These are phyloP conservation scores for Blastocystis sp. DNA, from an alignment of 352 stramenopile species.

Conservation along the genomic window DNA sequence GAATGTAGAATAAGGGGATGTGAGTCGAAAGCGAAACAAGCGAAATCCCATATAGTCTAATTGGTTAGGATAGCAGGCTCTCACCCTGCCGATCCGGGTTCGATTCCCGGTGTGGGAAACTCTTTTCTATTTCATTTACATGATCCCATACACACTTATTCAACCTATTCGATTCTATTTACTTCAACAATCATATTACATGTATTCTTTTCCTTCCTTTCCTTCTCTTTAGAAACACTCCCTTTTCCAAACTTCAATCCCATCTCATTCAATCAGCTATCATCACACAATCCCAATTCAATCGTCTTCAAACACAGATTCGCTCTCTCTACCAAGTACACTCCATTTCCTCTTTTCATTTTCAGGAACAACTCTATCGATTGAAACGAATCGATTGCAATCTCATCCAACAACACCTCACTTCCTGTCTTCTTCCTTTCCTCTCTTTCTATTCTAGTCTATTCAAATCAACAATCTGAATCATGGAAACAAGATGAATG, in stretches of 20 bases:
- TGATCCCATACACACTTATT: neutral
- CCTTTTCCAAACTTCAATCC: neutral
- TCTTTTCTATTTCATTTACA: neutral
- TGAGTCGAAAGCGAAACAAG: neutral
- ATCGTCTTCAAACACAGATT: neutral
- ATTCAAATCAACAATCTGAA: too few species aligned
- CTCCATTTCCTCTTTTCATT: neutral
- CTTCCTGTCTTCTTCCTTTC: neutral
- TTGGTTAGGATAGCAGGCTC: slow-evolving; percentile 37
- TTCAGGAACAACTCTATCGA: neutral
- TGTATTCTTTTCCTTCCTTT: neutral
- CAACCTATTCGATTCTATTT: neutral
- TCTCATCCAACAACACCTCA: neutral
- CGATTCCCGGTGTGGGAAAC: slow-evolving; percentile 19
- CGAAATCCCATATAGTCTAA: slow-evolving; percentile 26
- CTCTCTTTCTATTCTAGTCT: neutral
- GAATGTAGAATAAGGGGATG: neutral
- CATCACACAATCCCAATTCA: neutral
- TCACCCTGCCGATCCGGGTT: slow-evolving; percentile 35
- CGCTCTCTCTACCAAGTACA: neutral
- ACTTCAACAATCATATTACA: neutral
- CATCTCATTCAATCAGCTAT: neutral
- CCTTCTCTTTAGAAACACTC: neutral
- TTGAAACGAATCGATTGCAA: neutral
- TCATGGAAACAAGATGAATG: too few species aligned